Evolutionary conservation across 2,329 filamentous ascomycete genomes (phyloP).

Genomic region (Botryosphaeria agaves): DNA sequence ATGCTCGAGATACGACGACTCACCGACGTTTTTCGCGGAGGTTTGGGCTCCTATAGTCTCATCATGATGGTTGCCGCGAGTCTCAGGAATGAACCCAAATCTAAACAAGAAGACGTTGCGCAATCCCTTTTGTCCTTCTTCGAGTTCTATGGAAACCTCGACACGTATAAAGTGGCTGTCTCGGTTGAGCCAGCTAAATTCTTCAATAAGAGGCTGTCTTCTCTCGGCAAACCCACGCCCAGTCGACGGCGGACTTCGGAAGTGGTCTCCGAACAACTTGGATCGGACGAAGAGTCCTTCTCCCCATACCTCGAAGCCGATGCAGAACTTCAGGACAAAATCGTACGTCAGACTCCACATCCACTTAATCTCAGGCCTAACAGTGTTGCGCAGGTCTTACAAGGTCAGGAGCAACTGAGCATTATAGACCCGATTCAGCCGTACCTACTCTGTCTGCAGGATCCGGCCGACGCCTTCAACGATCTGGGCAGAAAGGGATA

Average conservation of each 20-base stretch:
- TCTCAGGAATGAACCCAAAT: conserved; percentile 25
- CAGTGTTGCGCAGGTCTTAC: neutral
- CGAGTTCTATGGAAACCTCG: conserved; percentile 28
- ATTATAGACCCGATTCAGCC: conserved; percentile 13
- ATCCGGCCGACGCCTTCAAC: conserved; percentile 39
- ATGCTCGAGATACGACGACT: conserved; percentile 33
- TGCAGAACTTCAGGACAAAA: too few relatives aligned
- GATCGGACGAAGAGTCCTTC: too few relatives aligned
- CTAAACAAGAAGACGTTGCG: conserved; percentile 16
- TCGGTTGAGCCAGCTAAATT: conserved; percentile 28
- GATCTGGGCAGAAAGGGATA: conserved; percentile 35
- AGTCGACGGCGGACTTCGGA: too few relatives aligned
- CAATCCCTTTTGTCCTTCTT: conserved; percentile 31
- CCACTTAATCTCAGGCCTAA: too few relatives aligned
- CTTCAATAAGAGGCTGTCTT: conserved; percentile 20
- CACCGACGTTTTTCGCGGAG: conserved; percentile 28
- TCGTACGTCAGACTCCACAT: too few relatives aligned
- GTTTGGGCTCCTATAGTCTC: conserved; percentile 35
- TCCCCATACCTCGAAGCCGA: too few relatives aligned
- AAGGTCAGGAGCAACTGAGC: neutral
- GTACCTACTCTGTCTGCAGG: conserved; percentile 36
- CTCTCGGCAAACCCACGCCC: too few relatives aligned
- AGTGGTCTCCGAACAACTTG: too few relatives aligned
- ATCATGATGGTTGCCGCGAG: conserved; percentile 40
- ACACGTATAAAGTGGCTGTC: conserved; percentile 29